Evolutionary conservation across 169 alveolate genomes (phyloP), one percentile per base, ranked within the genome.

Genomic region (Plasmodium blacklocki): DNA sequence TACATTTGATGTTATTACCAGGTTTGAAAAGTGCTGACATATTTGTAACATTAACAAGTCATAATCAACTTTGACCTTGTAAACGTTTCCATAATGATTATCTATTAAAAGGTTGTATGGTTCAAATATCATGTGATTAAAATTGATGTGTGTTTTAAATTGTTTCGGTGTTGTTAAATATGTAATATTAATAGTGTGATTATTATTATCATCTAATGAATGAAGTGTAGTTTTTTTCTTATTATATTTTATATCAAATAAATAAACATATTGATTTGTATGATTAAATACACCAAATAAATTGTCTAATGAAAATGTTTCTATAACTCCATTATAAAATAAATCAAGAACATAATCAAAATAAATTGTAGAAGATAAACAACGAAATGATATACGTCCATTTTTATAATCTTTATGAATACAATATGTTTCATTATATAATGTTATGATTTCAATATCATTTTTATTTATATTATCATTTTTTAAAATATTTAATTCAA

Each of bases 271-370:
- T 59, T 80, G 83, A 80, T 80, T 80, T 7, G 80, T 5, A 50
- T 80, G 39, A 23, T 62, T 80, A 54, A 80, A 80, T 2, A 68
- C 90, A 32, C 52, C 73, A 52, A 80, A 80, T 39, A 80, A 56
- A 29, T 80, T 80, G 23, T 80, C 80, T 19, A 80, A 9, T 3
- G 66, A 67, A 52, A 68, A 66, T 14, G 64, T 68, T 0, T 80
- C 80, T 0, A 80, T 9, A 6, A 67, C 45, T 2, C 90, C 90
- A 45, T 68, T 80, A 59, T 26, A 67, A 54, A 80, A 80, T 26
- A 80, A 49, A 54, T 80, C 90, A 26, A 80, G 74, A 21, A 80
- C 90, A 18, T 80, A 80, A 59, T 80, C 90, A 71, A 80, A 80
- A 59, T 43, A 80, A 7, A 80, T 26, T n/a, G 83, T 67, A 2